Evolutionary conservation across 208 protist species (phyloP).

Genomic region (Trypanosoma vivax): DNA sequence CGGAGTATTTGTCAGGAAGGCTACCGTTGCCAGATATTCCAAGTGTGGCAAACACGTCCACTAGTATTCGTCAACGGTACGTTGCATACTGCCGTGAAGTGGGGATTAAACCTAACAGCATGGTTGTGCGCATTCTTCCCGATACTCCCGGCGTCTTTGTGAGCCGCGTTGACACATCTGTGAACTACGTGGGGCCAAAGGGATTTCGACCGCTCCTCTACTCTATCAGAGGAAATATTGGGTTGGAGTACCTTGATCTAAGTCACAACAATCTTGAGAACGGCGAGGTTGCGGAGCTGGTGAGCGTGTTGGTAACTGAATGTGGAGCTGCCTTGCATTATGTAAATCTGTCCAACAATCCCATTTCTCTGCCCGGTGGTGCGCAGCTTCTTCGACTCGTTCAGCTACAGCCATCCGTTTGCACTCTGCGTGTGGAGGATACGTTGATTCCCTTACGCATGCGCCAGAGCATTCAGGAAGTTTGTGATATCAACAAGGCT

Average conservation of each 20-base stretch:
- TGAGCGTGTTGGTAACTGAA: slow-evolving; percentile 11
- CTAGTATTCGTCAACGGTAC: slow-evolving; percentile 23
- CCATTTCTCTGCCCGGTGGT: slow-evolving; percentile 29
- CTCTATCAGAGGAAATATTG: slow-evolving; percentile 24
- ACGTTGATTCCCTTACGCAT: slow-evolving; percentile 24
- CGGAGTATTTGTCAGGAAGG: too few relatives aligned
- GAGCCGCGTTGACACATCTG: slow-evolving; percentile 30
- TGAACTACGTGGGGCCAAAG: slow-evolving; percentile 44
- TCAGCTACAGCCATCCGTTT: slow-evolving; percentile 29
- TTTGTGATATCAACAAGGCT: slow-evolving; percentile 12
- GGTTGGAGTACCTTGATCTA: slow-evolving; percentile 23
- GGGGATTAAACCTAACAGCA: slow-evolving; percentile 23
- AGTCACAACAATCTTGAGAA: slow-evolving; percentile 46
- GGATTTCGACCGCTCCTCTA: slow-evolving; percentile 35
- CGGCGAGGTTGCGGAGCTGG: slow-evolving; percentile 25
- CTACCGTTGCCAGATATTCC: too few relatives aligned
- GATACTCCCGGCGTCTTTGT: slow-evolving; percentile 12
- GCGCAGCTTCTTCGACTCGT: slow-evolving; percentile 28
- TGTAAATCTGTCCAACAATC: slow-evolving; percentile 46
- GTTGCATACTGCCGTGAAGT: slow-evolving; percentile 12
- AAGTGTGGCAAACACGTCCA: not conserved
- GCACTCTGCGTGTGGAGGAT: slow-evolving; percentile 20
- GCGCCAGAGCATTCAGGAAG: slow-evolving; percentile 11
- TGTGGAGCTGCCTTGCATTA: slow-evolving; percentile 14
- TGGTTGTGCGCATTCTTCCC: slow-evolving; percentile 15